Base-by-base conservation (phyloP, 371 early-diverging fungal species). In the Mortierella sp. region DNA sequence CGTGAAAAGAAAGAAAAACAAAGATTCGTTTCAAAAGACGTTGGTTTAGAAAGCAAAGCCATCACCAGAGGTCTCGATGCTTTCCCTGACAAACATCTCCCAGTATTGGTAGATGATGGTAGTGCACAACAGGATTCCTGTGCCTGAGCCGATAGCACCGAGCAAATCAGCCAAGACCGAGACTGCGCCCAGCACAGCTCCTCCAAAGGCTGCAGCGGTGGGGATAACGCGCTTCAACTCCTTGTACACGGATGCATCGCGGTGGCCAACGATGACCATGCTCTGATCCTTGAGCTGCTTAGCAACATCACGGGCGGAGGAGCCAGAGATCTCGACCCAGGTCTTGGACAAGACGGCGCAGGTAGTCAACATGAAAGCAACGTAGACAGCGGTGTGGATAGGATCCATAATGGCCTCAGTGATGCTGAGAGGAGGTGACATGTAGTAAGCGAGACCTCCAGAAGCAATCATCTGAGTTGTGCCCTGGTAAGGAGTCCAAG, bases 41-140 rank as follows among this genome's bases (percentile, higher is more conserved):
- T 45, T 21, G 12, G 26, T 49, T 76, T 76, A 76, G 53, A 76
- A 76, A 24, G 78, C 78, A 51, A 70, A 70, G 34, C 70, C 78
- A 51, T 76, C 70, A 12, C 78, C 78, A 61, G 78, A 76, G 63
- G 64, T 69, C 70, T 69, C 78, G 30, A 76, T 66, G 78, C 70
- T 69, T 62, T 97, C 98, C 86, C 94, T 95, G 80, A 94, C 95
- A 86, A 98, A 98, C 86, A 96, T 94, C 84, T 98, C 97, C 87
- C 97, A 97, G 90, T 96, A 98, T 86, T 99, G 98, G 90, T 98
- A 98, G 80, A 99, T 98, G 71, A 99, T 99, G 54, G 99, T 98
- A 31, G 99, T 99, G 58, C 98, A 96, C 63, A 99, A 82, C 81
- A 99, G 87, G 67, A 99, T 99, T 89, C 99, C 99, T 41, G 99